Percentiles rank a stretch among this genome's conserved stretches.
Evolutionary conservation across 768 basidiomycete genomes (phyloP).

Genomic region (Psilocybe subaeruginosa): DNA sequence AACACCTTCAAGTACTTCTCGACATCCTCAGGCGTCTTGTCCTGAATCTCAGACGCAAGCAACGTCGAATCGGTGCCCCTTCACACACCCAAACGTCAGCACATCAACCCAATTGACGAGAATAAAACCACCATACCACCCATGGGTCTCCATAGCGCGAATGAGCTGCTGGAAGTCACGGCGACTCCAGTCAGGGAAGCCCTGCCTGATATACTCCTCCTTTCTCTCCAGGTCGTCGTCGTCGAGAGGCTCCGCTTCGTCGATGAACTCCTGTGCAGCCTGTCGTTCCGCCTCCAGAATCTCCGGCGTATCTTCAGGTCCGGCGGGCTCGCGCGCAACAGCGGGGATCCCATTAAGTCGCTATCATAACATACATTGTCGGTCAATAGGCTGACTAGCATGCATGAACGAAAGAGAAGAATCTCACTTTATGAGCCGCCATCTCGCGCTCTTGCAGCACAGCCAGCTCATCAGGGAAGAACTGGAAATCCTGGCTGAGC

Average conservation of each 20-base stretch:
- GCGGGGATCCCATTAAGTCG: constrained; percentile 69
- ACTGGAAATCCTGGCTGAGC: constrained; percentile 91
- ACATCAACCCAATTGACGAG: neutral
- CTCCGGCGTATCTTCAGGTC: constrained; percentile 80
- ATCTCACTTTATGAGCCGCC: constrained; percentile 71
- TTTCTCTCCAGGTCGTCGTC: constrained; percentile 87
- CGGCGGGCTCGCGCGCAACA: constrained; percentile 64
- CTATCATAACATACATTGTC: constrained; percentile 29
- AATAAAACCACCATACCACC: constrained; percentile 57
- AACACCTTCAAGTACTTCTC: constrained; percentile 81
- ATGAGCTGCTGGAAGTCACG: constrained; percentile 94
- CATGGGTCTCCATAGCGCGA: constrained; percentile 64
- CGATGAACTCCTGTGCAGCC: constrained; percentile 85
- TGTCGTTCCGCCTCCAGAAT: constrained; percentile 79
- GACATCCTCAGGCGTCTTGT: constrained; percentile 81
- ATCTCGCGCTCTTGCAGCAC: constrained; percentile 88
- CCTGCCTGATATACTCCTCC: constrained; percentile 73
- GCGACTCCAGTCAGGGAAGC: constrained; percentile 91
- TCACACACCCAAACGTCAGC: neutral
- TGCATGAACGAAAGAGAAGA: constrained; percentile 29
- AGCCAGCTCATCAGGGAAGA: constrained; percentile 82
- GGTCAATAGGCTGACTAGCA: constrained; percentile 16
- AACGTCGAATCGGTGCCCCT: constrained; percentile 69
- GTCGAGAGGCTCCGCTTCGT: constrained; percentile 85
- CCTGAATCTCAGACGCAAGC: constrained; percentile 82